Evolutionary conservation across 257 asterid species (phyloP), one percentile per base, ranked within the genome.

Genomic region (Solanum neorickii): DNA sequence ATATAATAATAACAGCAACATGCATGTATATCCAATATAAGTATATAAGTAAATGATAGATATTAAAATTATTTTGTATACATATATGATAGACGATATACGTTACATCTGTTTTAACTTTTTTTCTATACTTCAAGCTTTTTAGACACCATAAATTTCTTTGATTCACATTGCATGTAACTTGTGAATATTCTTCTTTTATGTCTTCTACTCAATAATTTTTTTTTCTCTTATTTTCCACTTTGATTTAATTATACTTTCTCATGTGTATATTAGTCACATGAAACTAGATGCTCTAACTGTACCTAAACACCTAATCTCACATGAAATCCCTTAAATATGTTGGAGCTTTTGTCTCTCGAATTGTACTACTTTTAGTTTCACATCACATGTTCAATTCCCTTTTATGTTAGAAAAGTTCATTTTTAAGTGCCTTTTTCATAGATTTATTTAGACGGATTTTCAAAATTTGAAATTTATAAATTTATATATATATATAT

Each of bases 271-370:
- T 20, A 65, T 65, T 12, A 16, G 59, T 69, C 62, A 68, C 80
- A 85, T 85, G 87, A 52, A 52, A 69, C 14, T 41, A 68, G 82
- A 85, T 72, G 82, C 83, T 52, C 87, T 68, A 80, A 85, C 31
- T 85, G 69, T 66, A 15, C 65, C 82, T 18, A 10, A 85, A 85
- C 77, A 85, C 44, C 87, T 42, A 85, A 85, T 70, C 66, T 85
- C 87, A 85, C 87, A 70, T 85, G 87, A 85, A 42, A 7, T 37
- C 80, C 37, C 82, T 85, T 85, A 16, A 85, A 69, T 66, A 85
- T 85, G 87, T 52, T 69, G 82, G 66, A 85, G 15, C 35, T 16
- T 85, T 85, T 68, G 75, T 66, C 27, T 46, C 70, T 46, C 87
- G 5, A 70, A 25, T 21, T 42, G 70, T 74, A 42, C 29, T 29